phyloP scores from a whole-genome alignment of 2,329 filamentous ascomycete species.

The Trichoderma sp. region DNA sequence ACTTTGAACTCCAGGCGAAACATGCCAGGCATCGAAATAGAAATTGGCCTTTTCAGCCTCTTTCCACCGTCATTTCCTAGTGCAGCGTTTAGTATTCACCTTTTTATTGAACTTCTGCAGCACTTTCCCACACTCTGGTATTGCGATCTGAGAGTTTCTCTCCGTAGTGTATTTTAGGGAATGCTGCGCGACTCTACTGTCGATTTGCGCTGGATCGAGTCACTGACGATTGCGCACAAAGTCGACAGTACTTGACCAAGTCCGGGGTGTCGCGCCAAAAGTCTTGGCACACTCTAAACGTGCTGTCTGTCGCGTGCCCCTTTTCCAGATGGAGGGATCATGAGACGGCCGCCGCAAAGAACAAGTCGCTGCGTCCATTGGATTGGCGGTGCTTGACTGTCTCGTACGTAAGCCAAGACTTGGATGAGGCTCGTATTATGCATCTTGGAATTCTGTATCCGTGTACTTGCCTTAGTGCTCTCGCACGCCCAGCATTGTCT shows the following conservation, averaged over 20 bases:
- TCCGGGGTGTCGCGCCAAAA: background rate
- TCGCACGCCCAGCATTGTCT: background rate
- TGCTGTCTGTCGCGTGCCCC: conserved; percentile 15
- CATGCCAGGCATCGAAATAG: background rate
- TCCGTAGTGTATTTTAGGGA: background rate
- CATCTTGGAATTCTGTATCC: background rate
- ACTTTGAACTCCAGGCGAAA: background rate
- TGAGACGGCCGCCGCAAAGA: background rate
- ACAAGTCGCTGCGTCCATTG: background rate
- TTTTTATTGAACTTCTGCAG: background rate
- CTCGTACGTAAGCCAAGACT: conserved; percentile 14
- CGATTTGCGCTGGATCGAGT: background rate
- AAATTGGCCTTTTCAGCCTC: background rate
- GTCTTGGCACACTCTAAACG: background rate
- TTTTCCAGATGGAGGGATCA: conserved; percentile 20
- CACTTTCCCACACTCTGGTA: background rate
- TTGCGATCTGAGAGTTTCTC: background rate
- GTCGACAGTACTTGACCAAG: background rate
- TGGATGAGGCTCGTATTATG: background rate
- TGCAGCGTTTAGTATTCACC: background rate
- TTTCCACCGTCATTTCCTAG: background rate
- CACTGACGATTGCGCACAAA: background rate
- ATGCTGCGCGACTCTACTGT: background rate
- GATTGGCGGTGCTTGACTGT: background rate
- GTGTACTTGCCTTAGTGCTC: background rate